Evolutionary conservation across 2,329 filamentous ascomycete genomes (phyloP).

Genomic region (Colletotrichum neosansevieriae): DNA sequence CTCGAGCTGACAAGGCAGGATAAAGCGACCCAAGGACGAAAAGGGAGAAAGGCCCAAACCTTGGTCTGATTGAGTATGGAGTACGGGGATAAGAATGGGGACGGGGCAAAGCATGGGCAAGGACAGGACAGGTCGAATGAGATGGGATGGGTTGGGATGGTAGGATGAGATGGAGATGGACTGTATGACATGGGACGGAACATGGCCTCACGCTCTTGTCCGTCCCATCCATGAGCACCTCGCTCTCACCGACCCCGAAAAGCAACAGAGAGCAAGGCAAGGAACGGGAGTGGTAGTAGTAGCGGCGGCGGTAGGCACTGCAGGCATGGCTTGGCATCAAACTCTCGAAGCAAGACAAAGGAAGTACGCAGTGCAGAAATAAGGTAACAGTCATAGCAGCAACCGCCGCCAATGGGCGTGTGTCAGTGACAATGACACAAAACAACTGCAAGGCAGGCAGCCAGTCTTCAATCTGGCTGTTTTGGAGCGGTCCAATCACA

Average conservation of each 20-base stretch:
- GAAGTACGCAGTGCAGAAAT: no score
- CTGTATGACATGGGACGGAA: constrained; percentile 11
- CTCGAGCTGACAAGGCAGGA: constrained; percentile 12
- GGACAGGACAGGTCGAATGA: constrained; percentile 22
- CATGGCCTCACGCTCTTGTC: constrained; percentile 12
- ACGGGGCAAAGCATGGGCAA: constrained; percentile 24
- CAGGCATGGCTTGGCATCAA: constrained; percentile 23
- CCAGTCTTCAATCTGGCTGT: constrained; percentile 16
- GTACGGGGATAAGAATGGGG: constrained; percentile 35
- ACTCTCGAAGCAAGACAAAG: constrained; percentile 3
- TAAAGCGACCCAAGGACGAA: constrained; percentile 2
- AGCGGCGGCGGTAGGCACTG: neutral
- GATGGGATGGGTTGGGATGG: constrained; percentile 22
- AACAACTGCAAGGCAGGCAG: constrained; percentile 14
- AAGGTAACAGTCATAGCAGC: neutral
- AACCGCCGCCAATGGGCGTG: constrained; percentile 1
- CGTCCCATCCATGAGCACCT: neutral
- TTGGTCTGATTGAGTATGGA: constrained; percentile 36
- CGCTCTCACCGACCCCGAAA: constrained; percentile 16
- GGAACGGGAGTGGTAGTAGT: constrained; percentile 5
- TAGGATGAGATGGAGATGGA: constrained; percentile 13
- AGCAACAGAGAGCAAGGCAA: neutral
- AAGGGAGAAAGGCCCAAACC: constrained; percentile 26
- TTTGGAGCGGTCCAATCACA: constrained; percentile 19
- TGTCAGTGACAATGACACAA: constrained; percentile 26